Base-by-base conservation (phyloP, 164 flowering plant species). In the Echeveria elegans region DNA sequence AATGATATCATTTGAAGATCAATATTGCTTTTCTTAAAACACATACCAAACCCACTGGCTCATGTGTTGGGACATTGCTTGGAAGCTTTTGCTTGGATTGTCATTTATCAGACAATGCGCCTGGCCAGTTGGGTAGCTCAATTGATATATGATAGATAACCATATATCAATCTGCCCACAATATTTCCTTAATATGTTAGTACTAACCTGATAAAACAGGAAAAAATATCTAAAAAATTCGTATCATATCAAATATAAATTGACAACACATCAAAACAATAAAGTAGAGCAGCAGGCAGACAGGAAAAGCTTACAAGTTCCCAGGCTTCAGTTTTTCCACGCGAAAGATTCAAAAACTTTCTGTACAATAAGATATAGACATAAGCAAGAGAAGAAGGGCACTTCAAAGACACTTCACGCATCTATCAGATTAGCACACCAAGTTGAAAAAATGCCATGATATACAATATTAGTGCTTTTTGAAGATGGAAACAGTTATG, bases 21-120 rank as follows among this genome's bases (percentile, higher is more conserved):
- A 50, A 34, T 41, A 69, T 38, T 26, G 18, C 36, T 48, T 12
- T 52, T 31, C 18, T 28, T 47, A 69, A 30, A n/a, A 18, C 1
- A 71, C 80, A 43, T 75, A 90, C 98, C 98, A 90, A 68, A 93
- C 83, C 98, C 97, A 93, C 70, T 93, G 97, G 83, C 97, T 90
- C 61, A 14, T 66, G 74, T 93, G 97, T 64, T 84, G 87, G 62
- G 94, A 88, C 98, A 93, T 93, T 29, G 96, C 98, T 37, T 50
- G 75, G 71, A 81, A 88, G 75, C 89, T 87, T 75, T 74, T 83
- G 18, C 37, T 38, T 11, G 96, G 92, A 67, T 78, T 67, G 52
- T 77, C 80, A 71, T 84, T 93, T n/a, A 87, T 40, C 65, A 93
- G 63, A 77, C 91, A 87, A 70, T 78, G 73, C 69, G 75, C 28